Base-by-base conservation (phyloP, 306 rosid species). In the Lathyrus tuberosus region DNA sequence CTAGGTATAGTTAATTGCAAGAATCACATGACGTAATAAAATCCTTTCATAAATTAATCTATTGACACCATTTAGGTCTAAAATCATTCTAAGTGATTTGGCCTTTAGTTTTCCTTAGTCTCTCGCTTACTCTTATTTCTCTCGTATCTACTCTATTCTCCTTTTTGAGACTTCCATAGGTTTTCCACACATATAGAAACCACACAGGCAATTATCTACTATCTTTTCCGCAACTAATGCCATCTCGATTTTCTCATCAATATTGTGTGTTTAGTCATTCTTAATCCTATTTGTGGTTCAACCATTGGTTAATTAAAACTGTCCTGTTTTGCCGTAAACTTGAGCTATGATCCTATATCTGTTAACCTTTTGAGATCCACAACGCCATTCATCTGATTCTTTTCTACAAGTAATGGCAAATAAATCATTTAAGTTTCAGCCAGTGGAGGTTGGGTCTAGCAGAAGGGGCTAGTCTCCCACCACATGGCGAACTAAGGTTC, bases 61-160 rank as follows among this genome's bases (percentile, higher is more conserved):
- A 37, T 4, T 37, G 30, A 37, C 47, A 35, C n/a, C 46, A 61
- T 35, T 37, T 37, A 37, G 24, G 11, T 22, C 51, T 11, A 4
- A 62, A 62, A 62, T 62, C 18, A 3, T 18, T n/a, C n/a, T n/a
- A 20, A 41, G 24, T 14, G 1, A 47, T 42, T 13, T 42, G 54
- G 53, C 47, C 69, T 22, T 7, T 62, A 62, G 17, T 35, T 62
- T 61, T 62, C 41, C 30, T 10, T 62, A 30, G 48, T 40, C 31
- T 10, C 67, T 2, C 10, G 0, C 3, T 5, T 5, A 9, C 67
- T 10, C 10, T 11, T 38, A 40, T 20, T 17, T 6, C 20, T 37
- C 67, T 22, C 14, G 15, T 61, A 16, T 37, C 10, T 37, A 12
- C 10, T 61, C 8, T 37, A 33, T 8, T 14, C 31, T 31, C 12